Conservation (phyloP, 768 basidiomycete species). For the Wakefieldia striispora region DNA sequence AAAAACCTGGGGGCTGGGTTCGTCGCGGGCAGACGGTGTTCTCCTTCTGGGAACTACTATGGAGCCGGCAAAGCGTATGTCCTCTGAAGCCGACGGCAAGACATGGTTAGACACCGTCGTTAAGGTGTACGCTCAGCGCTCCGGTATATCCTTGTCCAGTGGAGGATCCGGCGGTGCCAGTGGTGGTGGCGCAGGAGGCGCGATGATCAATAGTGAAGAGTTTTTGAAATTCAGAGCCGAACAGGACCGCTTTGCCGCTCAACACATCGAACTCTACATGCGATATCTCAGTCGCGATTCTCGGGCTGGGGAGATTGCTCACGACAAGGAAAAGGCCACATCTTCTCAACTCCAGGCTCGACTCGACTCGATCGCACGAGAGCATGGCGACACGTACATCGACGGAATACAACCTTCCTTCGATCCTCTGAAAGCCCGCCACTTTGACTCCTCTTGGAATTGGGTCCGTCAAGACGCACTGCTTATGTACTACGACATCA, state of each 20-base stretch:
- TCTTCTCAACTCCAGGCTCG: slow-evolving; percentile 71
- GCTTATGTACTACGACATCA: slow-evolving; percentile 97
- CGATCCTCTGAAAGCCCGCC: slow-evolving; percentile 93
- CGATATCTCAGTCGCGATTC: slow-evolving; percentile 94
- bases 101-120: slow-evolving; percentile 89
- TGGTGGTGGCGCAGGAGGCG: slow-evolving; percentile 65
- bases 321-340: slow-evolving; percentile 82
- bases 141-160: slow-evolving; percentile 80
- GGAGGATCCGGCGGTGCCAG: slow-evolving; percentile 61
- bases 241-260: slow-evolving; percentile 87
- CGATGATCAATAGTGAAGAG: slow-evolving; percentile 95
- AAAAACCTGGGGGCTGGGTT: slow-evolving; percentile 95
- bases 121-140: slow-evolving; percentile 79
- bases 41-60: slow-evolving; percentile 88
- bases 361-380: slow-evolving; percentile 83
- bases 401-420: slow-evolving; percentile 95
- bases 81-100: slow-evolving; percentile 89
- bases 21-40: slow-evolving; percentile 85
- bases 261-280: slow-evolving; percentile 96
- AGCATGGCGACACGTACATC: slow-evolving; percentile 92
- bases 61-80: slow-evolving; percentile 92
- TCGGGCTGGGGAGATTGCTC: slow-evolving; percentile 86
- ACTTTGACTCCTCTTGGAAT: slow-evolving; percentile 99
- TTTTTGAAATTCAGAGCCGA: slow-evolving; percentile 95
- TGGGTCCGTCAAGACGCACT: slow-evolving; percentile 98